A percentile compares a stretch with the other conserved stretches of the same genome.
These are phyloP conservation scores for Trichophyton schoenleinii DNA, from an alignment of 2,329 filamentous ascomycete genomes.

Conservation along the genomic window DNA sequence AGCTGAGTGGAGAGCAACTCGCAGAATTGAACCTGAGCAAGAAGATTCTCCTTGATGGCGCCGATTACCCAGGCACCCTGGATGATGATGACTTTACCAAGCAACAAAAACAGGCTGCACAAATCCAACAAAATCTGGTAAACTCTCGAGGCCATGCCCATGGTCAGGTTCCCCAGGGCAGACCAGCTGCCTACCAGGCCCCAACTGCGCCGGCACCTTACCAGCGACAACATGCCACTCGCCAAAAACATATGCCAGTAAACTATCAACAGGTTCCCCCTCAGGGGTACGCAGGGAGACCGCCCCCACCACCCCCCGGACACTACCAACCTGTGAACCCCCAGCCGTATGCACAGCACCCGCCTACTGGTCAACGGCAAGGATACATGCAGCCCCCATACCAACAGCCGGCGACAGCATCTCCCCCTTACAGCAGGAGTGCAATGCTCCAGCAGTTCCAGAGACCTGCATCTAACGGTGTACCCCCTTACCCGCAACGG, in stretches of 20 bases:
- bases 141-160: slow-evolving; percentile 24
- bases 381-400: slow-evolving; percentile 25
- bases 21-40: slow-evolving; percentile 71
- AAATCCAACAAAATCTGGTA: slow-evolving; percentile 20
- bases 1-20: slow-evolving; percentile 75
- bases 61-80: slow-evolving; percentile 65
- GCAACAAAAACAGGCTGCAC: slow-evolving; percentile 33
- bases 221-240: slow-evolving; percentile 21
- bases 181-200: slow-evolving; percentile 20
- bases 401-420: slow-evolving; percentile 17
- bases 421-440: slow-evolving; percentile 22
- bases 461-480: slow-evolving; percentile 28
- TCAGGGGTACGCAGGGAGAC: slow-evolving; percentile 22
- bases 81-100: slow-evolving; percentile 63
- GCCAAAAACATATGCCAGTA: slow-evolving; percentile 18
- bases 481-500: slow-evolving; percentile 21
- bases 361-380: slow-evolving; percentile 27
- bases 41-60: slow-evolving; percentile 58
- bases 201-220: slow-evolving; percentile 21
- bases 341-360: slow-evolving; percentile 20
- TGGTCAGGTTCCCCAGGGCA: slow-evolving; percentile 20
- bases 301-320: slow-evolving; percentile 21
- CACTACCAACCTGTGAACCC: slow-evolving; percentile 24
- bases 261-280: slow-evolving; percentile 19
- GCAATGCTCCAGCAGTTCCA: slow-evolving; percentile 31